Conservation (phyloP, 2,329 filamentous ascomycete genomes). For the Colletotrichum plurivorum region DNA sequence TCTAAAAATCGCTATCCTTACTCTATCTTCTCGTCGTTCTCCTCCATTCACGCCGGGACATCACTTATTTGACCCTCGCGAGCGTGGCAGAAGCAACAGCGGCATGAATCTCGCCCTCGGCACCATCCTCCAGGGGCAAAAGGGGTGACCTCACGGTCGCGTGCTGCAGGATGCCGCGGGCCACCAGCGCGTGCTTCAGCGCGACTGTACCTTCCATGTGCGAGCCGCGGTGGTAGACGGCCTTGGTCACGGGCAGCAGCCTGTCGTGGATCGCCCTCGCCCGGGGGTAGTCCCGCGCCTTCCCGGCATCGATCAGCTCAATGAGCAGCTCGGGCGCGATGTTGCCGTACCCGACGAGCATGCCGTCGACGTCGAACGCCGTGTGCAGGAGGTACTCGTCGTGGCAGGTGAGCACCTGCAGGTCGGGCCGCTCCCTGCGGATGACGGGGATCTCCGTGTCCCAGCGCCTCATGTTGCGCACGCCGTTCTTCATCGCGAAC, state of each 20-base stretch:
- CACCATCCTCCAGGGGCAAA: constrained; percentile 58
- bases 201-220: constrained; percentile 69
- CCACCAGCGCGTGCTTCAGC: constrained; percentile 66
- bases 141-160: constrained; percentile 65
- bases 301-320: constrained; percentile 65
- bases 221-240: constrained; percentile 68
- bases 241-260: constrained; percentile 65
- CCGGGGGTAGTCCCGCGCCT: constrained; percentile 62
- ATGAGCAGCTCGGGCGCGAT: constrained; percentile 65
- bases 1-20: neutral
- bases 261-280: constrained; percentile 65
- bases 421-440: constrained; percentile 60
- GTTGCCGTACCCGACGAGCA: constrained; percentile 68
- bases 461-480: constrained; percentile 70
- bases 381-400: constrained; percentile 68
- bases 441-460: constrained; percentile 69
- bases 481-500: constrained; percentile 70
- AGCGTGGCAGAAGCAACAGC: constrained; percentile 52
- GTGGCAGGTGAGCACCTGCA: constrained; percentile 66
- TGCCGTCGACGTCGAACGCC: constrained; percentile 65
- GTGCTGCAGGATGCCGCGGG: constrained; percentile 63
- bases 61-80: constrained; percentile 24
- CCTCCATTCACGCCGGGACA: too few relatives aligned
- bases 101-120: constrained; percentile 58
- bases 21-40: neutral